Evolutionary conservation across 2,329 filamentous ascomycete species (phyloP).

Genomic region (Atkinsonella hypoxylon): DNA sequence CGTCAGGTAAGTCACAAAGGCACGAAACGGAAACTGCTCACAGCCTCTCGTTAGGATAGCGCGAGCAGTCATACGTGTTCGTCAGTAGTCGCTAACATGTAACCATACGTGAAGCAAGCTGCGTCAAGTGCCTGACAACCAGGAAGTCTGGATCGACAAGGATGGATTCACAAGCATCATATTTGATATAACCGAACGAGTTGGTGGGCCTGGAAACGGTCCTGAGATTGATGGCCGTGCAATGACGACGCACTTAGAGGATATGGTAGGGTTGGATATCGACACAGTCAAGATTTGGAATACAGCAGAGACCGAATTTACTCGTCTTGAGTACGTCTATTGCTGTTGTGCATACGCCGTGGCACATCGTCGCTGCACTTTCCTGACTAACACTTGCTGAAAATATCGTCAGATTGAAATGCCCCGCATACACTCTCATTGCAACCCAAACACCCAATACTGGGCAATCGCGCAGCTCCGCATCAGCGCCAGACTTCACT

Average conservation of each 20-base stretch:
- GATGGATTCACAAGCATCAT: conserved; percentile 79
- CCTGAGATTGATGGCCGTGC: conserved; percentile 58
- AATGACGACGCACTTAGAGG: conserved; percentile 55
- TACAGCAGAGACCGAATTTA: conserved; percentile 48
- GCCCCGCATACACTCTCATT: conserved; percentile 57
- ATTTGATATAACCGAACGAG: conserved; percentile 79
- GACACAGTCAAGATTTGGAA: conserved; percentile 56
- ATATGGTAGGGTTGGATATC: conserved; percentile 52
- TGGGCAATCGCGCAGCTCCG: conserved; percentile 20
- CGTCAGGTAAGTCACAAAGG: conserved; percentile 44
- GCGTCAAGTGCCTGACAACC: conserved; percentile 70
- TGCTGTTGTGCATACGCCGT: not conserved
- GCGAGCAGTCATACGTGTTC: not conserved
- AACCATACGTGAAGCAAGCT: conserved; percentile 39
- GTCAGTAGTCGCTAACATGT: not conserved
- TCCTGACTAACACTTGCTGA: conserved; percentile 16
- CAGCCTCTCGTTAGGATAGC: not conserved
- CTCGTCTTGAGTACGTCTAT: conserved; percentile 36
- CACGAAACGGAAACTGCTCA: conserved; percentile 11
- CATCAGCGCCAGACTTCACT: conserved; percentile 48
- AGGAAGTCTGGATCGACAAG: conserved; percentile 83
- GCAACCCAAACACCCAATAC: conserved; percentile 45
- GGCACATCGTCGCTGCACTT: not conserved
- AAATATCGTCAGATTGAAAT: conserved; percentile 23
- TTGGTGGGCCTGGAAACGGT: conserved; percentile 41